These are phyloP conservation scores for Teunomyces gatunensis DNA, from an alignment of 805 yeast genomes.

Conservation along the genomic window DNA sequence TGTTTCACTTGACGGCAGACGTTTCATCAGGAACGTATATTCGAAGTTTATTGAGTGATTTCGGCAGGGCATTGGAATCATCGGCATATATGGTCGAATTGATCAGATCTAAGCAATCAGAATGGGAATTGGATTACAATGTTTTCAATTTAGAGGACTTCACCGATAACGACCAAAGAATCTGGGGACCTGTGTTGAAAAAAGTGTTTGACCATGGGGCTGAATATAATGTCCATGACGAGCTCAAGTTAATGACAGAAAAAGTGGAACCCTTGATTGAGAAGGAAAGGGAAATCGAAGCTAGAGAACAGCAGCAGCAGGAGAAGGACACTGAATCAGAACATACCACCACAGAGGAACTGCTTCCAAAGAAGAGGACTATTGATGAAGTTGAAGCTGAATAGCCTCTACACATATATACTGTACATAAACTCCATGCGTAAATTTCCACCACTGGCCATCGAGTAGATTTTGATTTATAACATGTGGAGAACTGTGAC, in stretches of 20 bases:
- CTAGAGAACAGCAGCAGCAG: constrained; percentile 5
- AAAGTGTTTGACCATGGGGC: constrained; percentile 46
- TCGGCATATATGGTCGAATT: constrained; percentile 87
- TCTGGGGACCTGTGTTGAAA: constrained; percentile 69
- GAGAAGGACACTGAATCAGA: constrained; percentile 1
- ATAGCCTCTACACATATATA: neutral
- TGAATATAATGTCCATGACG: constrained; percentile 23
- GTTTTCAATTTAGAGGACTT: constrained; percentile 70
- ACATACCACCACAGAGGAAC: neutral
- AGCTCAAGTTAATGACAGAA: constrained; percentile 12
- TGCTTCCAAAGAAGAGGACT: constrained; percentile 17
- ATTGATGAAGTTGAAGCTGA: constrained; percentile 18
- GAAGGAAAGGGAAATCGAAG: constrained; percentile 7
- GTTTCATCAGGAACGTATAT: constrained; percentile 97
- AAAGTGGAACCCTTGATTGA: constrained; percentile 7
- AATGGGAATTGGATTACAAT: constrained; percentile 73
- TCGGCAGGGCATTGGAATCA: constrained; percentile 76
- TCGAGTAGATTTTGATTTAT: neutral
- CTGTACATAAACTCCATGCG: neutral
- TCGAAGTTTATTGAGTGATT: constrained; percentile 83
- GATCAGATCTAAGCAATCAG: constrained; percentile 71
- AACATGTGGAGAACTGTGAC: neutral
- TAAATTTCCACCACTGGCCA: neutral
- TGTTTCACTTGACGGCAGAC: constrained; percentile 67
- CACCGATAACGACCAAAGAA: constrained; percentile 51